Evolutionary conservation across 1,284 basidiomycete genomes (phyloP).

Genomic region (Rhodotorula sp.): DNA sequence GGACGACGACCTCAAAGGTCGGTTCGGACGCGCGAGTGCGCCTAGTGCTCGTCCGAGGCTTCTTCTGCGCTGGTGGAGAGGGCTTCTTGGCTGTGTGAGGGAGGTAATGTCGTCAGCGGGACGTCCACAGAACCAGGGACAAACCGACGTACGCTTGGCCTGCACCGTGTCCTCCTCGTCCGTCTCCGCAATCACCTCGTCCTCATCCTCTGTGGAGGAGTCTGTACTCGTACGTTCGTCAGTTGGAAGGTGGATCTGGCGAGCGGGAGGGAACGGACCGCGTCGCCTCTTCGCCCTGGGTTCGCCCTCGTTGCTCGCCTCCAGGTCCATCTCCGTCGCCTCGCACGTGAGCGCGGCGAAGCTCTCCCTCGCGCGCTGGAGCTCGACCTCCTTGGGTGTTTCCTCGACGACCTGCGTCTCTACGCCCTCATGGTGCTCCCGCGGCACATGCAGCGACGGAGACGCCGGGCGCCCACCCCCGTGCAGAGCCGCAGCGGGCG

Average conservation of each 20-base stretch:
- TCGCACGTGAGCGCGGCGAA: neutral
- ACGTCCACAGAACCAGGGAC: no score
- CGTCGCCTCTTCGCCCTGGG: neutral
- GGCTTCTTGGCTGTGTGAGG: neutral
- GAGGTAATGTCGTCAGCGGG: neutral
- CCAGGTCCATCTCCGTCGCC: neutral
- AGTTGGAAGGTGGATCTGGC: no score
- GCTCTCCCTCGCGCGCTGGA: neutral
- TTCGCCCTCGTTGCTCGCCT: neutral
- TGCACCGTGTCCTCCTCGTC: neutral
- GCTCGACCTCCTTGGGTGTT: conserved; percentile 15
- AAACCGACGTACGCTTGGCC: neutral
- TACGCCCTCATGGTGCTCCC: neutral
- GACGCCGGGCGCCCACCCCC: neutral
- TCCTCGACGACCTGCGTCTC: conserved; percentile 16
- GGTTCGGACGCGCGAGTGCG: neutral
- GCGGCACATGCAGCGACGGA: conserved; percentile 4
- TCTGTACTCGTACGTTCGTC: neutral
- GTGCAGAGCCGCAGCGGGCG: neutral
- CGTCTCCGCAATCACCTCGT: conserved; percentile 8
- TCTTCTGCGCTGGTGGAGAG: conserved; percentile 11
- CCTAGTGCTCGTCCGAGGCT: neutral
- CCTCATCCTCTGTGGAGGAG: neutral
- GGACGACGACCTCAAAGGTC: neutral
- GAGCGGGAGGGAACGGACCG: neutral